A percentile compares a stretch with the other conserved stretches of the same genome.
Conservation (phyloP, 2,329 filamentous ascomycete genomes). For the Cordyceps militaris region DNA sequence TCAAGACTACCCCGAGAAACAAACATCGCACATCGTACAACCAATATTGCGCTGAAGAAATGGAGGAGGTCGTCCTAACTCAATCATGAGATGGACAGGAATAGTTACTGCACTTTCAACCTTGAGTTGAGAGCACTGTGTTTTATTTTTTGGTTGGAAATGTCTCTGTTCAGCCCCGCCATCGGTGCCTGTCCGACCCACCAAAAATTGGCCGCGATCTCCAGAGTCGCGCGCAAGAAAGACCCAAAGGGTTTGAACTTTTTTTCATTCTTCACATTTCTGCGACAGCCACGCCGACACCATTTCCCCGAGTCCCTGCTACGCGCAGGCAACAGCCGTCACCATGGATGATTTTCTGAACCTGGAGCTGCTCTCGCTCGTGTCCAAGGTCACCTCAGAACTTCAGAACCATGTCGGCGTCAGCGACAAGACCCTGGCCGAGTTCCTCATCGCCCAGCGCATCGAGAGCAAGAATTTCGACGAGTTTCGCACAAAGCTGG, state of each 20-base stretch:
- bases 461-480: slow-evolving; percentile 61
- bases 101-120: too few species aligned
- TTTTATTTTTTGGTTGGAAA: too few species aligned
- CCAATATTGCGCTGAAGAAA: too few species aligned
- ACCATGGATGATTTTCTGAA: slow-evolving; percentile 85
- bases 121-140: too few species aligned
- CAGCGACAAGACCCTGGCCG: slow-evolving; percentile 88
- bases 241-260: slow-evolving; percentile 5
- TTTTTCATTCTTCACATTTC: not conserved
- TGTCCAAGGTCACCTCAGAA: slow-evolving; percentile 90
- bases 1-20: too few species aligned
- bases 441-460: slow-evolving; percentile 92
- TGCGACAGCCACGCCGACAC: not conserved
- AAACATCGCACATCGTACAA: too few species aligned
- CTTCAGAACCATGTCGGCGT: slow-evolving; percentile 90
- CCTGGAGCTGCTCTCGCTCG: slow-evolving; percentile 87
- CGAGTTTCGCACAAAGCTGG: slow-evolving; percentile 71
- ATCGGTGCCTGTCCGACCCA: slow-evolving; percentile 9
- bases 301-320: not conserved
- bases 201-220: not conserved
- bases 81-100: too few species aligned
- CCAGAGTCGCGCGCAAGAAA: not conserved
- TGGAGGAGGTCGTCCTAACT: too few species aligned
- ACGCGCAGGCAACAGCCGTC: slow-evolving; percentile 13
- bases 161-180: too few species aligned